Evolutionary conservation across 2,329 filamentous ascomycete genomes (phyloP).

Genomic region (Xylaria sp.): DNA sequence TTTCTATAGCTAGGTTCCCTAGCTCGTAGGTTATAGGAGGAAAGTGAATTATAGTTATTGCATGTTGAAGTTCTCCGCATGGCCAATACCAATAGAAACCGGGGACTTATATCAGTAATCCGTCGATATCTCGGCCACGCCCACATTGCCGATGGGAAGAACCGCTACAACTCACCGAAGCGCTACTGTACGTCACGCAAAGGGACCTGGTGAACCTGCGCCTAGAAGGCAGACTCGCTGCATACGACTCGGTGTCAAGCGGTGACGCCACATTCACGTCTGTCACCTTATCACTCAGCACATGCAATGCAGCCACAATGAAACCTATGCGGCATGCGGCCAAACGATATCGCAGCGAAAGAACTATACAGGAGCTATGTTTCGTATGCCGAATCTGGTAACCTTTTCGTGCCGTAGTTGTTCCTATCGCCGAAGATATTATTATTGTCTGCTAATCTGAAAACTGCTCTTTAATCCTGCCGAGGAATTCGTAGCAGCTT

Average conservation of each 20-base stretch:
- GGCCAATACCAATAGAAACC: too few species aligned
- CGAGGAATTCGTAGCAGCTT: background rate
- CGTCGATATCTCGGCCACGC: too few species aligned
- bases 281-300: conserved; percentile 13
- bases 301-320: conserved; percentile 10
- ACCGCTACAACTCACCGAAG: background rate
- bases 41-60: background rate
- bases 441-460: background rate
- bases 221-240: background rate
- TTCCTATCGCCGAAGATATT: background rate
- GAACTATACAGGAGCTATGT: background rate
- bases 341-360: background rate
- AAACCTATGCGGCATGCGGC: background rate
- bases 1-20: background rate
- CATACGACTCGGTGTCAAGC: conserved; percentile 4
- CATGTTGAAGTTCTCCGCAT: too few species aligned
- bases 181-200: background rate
- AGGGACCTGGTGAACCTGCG: conserved; percentile 2
- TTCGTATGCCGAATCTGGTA: background rate
- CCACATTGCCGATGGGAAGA: background rate
- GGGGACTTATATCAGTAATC: background rate
- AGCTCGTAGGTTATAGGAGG: background rate
- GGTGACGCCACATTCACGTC: conserved; percentile 10
- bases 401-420: background rate
- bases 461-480: background rate